A percentile compares a stretch with the other conserved stretches of the same genome.
Conservation (phyloP, 352 stramenopile genomes). For the Phytopythium mirpurense region DNA sequence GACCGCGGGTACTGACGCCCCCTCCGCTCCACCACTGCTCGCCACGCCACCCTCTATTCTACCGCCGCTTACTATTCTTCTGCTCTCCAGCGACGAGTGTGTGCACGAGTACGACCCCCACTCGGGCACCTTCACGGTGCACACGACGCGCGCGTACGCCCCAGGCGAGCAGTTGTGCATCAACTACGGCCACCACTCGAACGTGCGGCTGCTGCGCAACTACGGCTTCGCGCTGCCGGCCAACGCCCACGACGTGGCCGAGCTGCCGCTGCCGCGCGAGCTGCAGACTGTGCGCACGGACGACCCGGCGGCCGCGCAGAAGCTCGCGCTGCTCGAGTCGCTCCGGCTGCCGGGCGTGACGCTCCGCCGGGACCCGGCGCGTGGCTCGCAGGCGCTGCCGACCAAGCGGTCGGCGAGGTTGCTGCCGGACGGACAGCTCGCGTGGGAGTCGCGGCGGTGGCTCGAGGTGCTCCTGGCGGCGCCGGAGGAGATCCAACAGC, state of each 20-base stretch:
- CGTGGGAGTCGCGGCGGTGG: conserved; percentile 36
- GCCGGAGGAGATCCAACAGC: conserved; percentile 29
- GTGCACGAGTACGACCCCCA: conserved; percentile 52
- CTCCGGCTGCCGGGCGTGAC: conserved; percentile 6
- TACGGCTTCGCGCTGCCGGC: conserved; percentile 58
- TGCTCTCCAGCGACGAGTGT: conserved; percentile 47
- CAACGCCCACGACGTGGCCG: conserved; percentile 42
- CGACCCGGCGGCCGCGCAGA: conserved; percentile 28
- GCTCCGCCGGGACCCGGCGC: background rate
- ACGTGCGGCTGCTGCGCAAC: conserved; percentile 69
- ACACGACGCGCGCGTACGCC: conserved; percentile 49
- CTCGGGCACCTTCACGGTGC: conserved; percentile 47
- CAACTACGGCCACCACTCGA: conserved; percentile 69
- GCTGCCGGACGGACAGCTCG: conserved; percentile 24
- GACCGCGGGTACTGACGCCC: conserved; percentile 33
- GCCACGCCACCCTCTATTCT: background rate
- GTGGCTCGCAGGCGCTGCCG: background rate
- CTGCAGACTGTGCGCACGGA: conserved; percentile 29
- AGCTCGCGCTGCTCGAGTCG: conserved; percentile 30
- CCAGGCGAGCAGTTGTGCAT: conserved; percentile 75
- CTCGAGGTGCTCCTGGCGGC: conserved; percentile 46
- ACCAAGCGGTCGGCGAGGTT: background rate
- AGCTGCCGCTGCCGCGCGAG: conserved; percentile 26
- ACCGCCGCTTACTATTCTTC: background rate
- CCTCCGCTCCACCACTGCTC: background rate